Conservation (phyloP, 2,329 filamentous ascomycete species). For the Alternaria arbusti region DNA sequence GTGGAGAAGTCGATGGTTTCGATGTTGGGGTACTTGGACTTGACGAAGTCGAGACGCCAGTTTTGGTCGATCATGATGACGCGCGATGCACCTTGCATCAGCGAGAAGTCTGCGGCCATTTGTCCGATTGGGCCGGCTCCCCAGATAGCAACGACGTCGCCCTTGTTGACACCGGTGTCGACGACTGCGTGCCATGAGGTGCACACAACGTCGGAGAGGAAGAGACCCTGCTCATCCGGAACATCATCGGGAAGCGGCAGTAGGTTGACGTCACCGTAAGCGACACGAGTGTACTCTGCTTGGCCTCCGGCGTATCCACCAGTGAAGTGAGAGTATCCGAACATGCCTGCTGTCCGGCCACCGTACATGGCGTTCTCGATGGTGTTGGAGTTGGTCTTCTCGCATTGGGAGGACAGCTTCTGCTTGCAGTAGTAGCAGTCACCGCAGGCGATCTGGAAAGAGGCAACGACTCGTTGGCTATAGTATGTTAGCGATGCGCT, state of each 20-base stretch:
- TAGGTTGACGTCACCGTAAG: constrained; percentile 80
- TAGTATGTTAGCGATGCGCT: constrained; percentile 22
- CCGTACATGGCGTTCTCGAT: constrained; percentile 79
- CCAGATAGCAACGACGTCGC: constrained; percentile 82
- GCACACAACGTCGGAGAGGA: constrained; percentile 78
- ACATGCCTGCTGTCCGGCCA: constrained; percentile 71
- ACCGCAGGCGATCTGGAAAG: constrained; percentile 79
- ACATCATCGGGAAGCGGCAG: constrained; percentile 79
- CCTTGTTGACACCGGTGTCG: constrained; percentile 79
- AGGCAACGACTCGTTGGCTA: constrained; percentile 73
- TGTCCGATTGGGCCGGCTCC: constrained; percentile 87
- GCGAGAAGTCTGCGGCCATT: constrained; percentile 72
- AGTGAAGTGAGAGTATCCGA: constrained; percentile 71
- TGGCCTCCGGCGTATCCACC: constrained; percentile 89
- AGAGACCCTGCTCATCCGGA: constrained; percentile 83
- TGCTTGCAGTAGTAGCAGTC: constrained; percentile 79
- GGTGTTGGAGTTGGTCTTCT: constrained; percentile 77
- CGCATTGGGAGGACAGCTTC: constrained; percentile 80
- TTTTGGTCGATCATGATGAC: constrained; percentile 82
- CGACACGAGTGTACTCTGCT: constrained; percentile 84
- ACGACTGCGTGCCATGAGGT: constrained; percentile 85
- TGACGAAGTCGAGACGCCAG: constrained; percentile 72
- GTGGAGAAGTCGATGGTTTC: constrained; percentile 74
- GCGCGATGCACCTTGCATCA: constrained; percentile 74
- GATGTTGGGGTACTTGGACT: constrained; percentile 68